These are phyloP conservation scores for Xylaria digitata DNA, from an alignment of 2,329 filamentous ascomycete species.

Conservation along the genomic window DNA sequence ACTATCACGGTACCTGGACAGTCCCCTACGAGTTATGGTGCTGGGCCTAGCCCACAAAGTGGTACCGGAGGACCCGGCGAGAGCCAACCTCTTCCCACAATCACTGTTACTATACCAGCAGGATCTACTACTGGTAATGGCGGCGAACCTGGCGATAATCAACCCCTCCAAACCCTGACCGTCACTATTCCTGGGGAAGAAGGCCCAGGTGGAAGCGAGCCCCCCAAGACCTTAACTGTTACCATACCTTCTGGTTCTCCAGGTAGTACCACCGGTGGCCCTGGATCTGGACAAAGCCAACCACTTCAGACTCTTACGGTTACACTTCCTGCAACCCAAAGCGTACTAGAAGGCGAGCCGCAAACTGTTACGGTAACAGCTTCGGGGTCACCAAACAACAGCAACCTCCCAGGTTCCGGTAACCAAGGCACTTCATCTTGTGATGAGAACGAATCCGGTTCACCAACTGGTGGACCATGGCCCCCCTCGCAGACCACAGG, in stretches of 20 bases:
- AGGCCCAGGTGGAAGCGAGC: slow-evolving; percentile 22
- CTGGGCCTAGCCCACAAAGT: slow-evolving; percentile 22
- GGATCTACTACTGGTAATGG: slow-evolving; percentile 27
- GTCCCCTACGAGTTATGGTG: slow-evolving; percentile 24
- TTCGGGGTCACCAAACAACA: slow-evolving; percentile 31
- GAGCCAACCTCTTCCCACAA: slow-evolving; percentile 26
- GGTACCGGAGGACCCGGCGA: slow-evolving; percentile 25
- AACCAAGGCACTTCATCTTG: slow-evolving; percentile 34
- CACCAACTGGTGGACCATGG: slow-evolving; percentile 26
- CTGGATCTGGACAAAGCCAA: slow-evolving; percentile 30
- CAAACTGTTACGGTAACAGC: slow-evolving; percentile 38
- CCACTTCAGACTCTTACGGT: slow-evolving; percentile 36
- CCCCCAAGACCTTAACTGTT: slow-evolving; percentile 35
- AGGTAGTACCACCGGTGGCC: slow-evolving; percentile 2
- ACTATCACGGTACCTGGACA: slow-evolving; percentile 34
- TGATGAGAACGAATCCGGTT: slow-evolving; percentile 29
- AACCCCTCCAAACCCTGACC: slow-evolving; percentile 37
- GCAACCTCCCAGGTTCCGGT: slow-evolving; percentile 23
- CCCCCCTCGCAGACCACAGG: slow-evolving; percentile 35
- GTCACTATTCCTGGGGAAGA: slow-evolving; percentile 31
- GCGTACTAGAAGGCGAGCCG: slow-evolving; percentile 25
- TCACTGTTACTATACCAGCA: slow-evolving; percentile 36
- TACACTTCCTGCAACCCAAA: slow-evolving; percentile 31
- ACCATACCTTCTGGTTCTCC: slow-evolving; percentile 24
- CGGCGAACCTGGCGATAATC: slow-evolving; percentile 15